Evolutionary conservation across 805 yeast genomes (phyloP), one percentile per base, ranked within the genome.

Genomic region (Kregervanrija fluxuum): DNA sequence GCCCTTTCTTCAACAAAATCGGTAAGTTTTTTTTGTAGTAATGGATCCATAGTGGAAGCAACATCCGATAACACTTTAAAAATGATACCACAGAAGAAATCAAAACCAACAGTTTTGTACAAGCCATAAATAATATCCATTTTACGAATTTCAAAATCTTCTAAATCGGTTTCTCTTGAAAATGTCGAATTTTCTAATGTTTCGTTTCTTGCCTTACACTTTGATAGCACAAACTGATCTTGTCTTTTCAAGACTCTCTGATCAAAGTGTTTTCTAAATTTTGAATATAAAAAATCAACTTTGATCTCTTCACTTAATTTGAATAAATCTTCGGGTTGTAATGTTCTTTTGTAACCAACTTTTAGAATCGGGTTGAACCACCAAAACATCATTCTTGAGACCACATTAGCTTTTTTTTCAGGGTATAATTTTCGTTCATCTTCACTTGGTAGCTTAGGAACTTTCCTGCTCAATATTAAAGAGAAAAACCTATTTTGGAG

Each of bases 341-440:
- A 62, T 0, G 90, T 82, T 55, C 93, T 70, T 59, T 78, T 81
- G 60, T 85, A 85, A 6, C 95, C 93, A 8, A 75, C 74, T 12
- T 62, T 64, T 68, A 85, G 62, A 35, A 85, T 53, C 0, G 89
- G 89, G 17, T 64, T 54, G 38, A 85, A 62, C 90, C 91, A 85
- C 77, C 81, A 72, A 58, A 83, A 79, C 53, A 79, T 74, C 16
- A 70, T 51, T 48, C 73, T 62, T 11, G 67, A 70, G 1, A 79
- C 12, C 1, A 57, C 42, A 48, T 72, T 75, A 1, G 70, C 51
- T 31, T 53, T 61, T 11, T 61, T 64, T 66, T 78, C 68, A 1
- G 83, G 83, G 50, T 69, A 79, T 1, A 60, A 54, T 22, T 54
- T 60, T 45, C 85, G 63, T 47, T 80, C 85, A 11, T 73, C 77